Conservation (phyloP, 306 rosid genomes). For the Quercus berberidifolia region DNA sequence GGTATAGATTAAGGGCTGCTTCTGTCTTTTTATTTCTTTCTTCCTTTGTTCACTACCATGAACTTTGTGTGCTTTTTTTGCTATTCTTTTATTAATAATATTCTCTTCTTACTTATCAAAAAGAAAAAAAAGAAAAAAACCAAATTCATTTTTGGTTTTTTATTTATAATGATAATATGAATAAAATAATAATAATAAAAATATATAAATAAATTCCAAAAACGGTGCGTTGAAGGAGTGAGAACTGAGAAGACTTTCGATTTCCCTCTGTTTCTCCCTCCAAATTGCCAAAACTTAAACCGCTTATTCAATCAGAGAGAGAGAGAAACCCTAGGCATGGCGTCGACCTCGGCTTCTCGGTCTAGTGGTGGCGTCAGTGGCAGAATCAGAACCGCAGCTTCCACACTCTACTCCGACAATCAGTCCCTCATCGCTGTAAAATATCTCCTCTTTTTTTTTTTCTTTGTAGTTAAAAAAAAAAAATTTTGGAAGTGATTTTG, state of each 20-base stretch:
- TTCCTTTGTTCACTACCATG: too few relatives aligned
- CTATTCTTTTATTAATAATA: too few relatives aligned
- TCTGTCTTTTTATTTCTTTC: too few relatives aligned
- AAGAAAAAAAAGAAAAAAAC: too few relatives aligned
- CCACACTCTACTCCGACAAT: constrained; percentile 48
- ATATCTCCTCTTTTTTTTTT: background rate
- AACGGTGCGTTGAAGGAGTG: background rate
- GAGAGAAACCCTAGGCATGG: constrained; percentile 32
- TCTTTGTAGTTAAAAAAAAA: background rate
- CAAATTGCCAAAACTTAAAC: background rate
- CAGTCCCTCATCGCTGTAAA: constrained; percentile 62
- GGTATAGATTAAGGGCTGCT: too few relatives aligned
- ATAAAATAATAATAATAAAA: too few relatives aligned
- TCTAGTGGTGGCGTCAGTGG: constrained; percentile 29
- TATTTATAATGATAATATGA: too few relatives aligned
- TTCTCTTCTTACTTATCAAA: too few relatives aligned
- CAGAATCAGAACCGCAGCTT: constrained; percentile 45
- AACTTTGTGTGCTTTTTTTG: too few relatives aligned
- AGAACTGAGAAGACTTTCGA: too few relatives aligned
- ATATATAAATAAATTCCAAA: too few relatives aligned
- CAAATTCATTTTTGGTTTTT: too few relatives aligned
- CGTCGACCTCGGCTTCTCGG: constrained; percentile 51
- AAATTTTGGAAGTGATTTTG: background rate
- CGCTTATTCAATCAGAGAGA: background rate
- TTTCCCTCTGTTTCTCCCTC: background rate